phyloP scores from a whole-genome alignment of 1,284 basidiomycete species.

The Rhodotorula sp. region DNA sequence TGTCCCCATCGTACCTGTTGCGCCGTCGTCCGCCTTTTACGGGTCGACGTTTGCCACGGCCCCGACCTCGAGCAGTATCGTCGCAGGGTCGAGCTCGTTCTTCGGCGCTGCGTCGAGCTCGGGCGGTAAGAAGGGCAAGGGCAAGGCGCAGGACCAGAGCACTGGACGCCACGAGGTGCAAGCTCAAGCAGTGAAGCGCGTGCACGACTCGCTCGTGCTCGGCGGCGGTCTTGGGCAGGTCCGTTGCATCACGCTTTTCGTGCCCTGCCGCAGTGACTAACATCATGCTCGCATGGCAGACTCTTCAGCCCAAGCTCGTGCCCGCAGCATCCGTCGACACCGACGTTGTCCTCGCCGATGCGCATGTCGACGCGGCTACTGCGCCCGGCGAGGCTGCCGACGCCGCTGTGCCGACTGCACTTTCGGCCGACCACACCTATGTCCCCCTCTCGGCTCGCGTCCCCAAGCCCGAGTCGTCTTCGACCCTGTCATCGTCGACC shows the following conservation, averaged over 20 bases:
- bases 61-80: background rate
- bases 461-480: conserved; percentile 62
- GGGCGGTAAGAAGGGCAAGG: conserved; percentile 18
- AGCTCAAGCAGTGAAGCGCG: conserved; percentile 50
- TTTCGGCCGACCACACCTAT: conserved; percentile 35
- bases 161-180: too few species aligned
- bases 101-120: conserved; percentile 47
- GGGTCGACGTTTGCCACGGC: conserved; percentile 19
- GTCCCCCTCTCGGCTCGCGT: conserved; percentile 30
- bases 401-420: conserved; percentile 2
- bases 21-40: conserved; percentile 48
- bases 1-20: conserved; percentile 12
- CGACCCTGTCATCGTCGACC: conserved; percentile 55
- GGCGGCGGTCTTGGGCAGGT: conserved; percentile 58
- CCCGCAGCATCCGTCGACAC: background rate
- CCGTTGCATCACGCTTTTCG: conserved; percentile 25
- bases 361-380: background rate
- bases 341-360: background rate
- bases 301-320: background rate
- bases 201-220: conserved; percentile 55
- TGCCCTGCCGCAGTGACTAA: background rate
- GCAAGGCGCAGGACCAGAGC: background rate
- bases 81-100: conserved; percentile 32
- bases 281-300: background rate
- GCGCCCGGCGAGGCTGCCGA: background rate